phyloP scores from a whole-genome alignment of 768 basidiomycete genomes.

The Hemileccinum rubropunctum region DNA sequence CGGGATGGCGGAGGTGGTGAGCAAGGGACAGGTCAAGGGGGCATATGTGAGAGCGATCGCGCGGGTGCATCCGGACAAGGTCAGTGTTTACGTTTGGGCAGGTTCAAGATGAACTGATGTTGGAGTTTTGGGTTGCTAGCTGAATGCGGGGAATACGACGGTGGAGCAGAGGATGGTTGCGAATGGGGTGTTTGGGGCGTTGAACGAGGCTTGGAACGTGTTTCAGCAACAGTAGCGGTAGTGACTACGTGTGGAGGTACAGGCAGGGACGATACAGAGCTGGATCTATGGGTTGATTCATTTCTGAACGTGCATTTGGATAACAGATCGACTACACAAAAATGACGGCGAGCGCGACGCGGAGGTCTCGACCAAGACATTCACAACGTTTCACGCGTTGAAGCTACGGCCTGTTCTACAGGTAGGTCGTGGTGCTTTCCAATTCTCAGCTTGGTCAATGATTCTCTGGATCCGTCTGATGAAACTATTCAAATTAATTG shows the following conservation, averaged over 20 bases:
- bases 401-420: no score
- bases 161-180: constrained; percentile 96
- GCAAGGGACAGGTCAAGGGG: constrained; percentile 81
- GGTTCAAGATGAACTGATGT: not conserved
- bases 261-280: no score
- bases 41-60: constrained; percentile 89
- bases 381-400: no score
- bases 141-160: constrained; percentile 76
- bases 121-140: constrained; percentile 39
- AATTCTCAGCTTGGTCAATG: no score
- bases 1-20: constrained; percentile 88
- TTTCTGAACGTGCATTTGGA: not conserved
- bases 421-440: no score
- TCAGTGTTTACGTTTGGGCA: constrained; percentile 31
- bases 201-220: constrained; percentile 88
- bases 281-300: constrained; percentile 1
- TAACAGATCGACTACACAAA: no score
- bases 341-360: no score
- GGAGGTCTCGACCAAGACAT: no score
- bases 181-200: constrained; percentile 83
- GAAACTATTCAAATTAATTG: no score
- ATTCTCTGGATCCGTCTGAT: no score
- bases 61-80: constrained; percentile 97
- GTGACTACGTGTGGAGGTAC: no score
- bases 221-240: constrained; percentile 49